Evolutionary conservation across 2,329 filamentous ascomycete species (phyloP).

Genomic region (Trichophyton equinum): DNA sequence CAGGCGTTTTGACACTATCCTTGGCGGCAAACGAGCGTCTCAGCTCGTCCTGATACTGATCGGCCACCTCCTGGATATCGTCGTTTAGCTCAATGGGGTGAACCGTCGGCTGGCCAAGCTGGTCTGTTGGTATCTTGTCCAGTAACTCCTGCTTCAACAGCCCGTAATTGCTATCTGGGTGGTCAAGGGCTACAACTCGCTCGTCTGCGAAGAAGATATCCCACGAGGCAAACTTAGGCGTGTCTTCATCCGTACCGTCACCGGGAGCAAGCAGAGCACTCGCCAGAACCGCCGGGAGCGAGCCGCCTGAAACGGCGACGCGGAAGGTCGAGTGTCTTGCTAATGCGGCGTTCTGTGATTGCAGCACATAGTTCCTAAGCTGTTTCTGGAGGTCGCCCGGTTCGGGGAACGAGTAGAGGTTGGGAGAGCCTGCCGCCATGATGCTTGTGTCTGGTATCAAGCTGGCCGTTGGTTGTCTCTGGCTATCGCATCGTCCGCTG

Average conservation of each 20-base stretch:
- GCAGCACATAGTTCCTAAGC: constrained; percentile 70
- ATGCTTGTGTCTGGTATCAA: constrained; percentile 6
- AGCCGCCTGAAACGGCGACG: constrained; percentile 85
- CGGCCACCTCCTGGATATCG: constrained; percentile 82
- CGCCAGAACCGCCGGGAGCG: constrained; percentile 76
- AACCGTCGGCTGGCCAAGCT: constrained; percentile 53
- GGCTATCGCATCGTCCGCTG: not conserved
- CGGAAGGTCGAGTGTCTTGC: constrained; percentile 75
- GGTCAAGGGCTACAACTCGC: constrained; percentile 80
- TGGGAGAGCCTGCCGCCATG: constrained; percentile 29
- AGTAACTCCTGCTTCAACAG: constrained; percentile 78
- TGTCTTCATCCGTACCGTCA: constrained; percentile 44
- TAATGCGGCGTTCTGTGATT: constrained; percentile 67
- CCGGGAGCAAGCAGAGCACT: constrained; percentile 58
- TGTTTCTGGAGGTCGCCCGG: constrained; percentile 58
- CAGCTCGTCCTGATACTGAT: constrained; percentile 81
- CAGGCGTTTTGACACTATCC: constrained; percentile 85
- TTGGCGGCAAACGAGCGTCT: constrained; percentile 77
- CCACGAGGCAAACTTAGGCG: constrained; percentile 72
- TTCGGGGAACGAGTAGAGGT: constrained; percentile 68
- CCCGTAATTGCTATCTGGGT: constrained; percentile 87
- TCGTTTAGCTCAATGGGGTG: constrained; percentile 68
- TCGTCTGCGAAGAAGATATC: constrained; percentile 98
- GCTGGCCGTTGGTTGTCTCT: not conserved
- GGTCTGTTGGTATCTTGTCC: constrained; percentile 63